Base-by-base conservation (phyloP, 345 rosid genomes). In the Abelmoschus esculentus region DNA sequence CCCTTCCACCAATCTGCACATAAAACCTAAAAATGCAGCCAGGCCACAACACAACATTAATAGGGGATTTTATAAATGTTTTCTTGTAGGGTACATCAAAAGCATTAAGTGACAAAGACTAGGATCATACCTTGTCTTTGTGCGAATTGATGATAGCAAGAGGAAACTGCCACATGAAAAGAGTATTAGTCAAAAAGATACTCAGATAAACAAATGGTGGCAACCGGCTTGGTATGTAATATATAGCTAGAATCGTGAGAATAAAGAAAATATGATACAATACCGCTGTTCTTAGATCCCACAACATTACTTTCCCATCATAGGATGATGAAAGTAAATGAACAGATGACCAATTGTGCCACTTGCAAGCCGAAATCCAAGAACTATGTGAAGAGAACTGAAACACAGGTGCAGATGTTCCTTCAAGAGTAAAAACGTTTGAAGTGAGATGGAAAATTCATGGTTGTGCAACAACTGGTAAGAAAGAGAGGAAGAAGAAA, bases 231-330 rank as follows among this genome's bases (percentile, higher is more conserved):
- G 54, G 18, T 15, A 49, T 15, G 54, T 49, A 49, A 7, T 14
- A 40, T 54, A 56, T 12, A 38, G 19, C 32, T 69, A 42, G 46
- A 72, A 52, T 36, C 55, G 73, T 63, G 7, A 7, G 74, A 68
- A 29, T 38, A 15, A 53, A 63, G 67, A 75, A 65, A 59, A 44
- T 22, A 76, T 13, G 12, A 54, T 18, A 54, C 49, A 54, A 59
- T 89, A 96, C 99, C 81, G 97, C 98, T 50, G 99, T 96, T 82
- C 99, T 90, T n/a, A 92, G 83, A 87, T 92, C 99, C 99, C 99
- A 96, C 67, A 92, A 76, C 98, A 92, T 96, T 70, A 96, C 84
- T 86, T 92, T 92, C 78, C 99, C 99, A 70, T 96, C 99, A 76
- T 90, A 90, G n/a, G 96, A 92, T 61, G 98, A 89, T 12, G 99